Evolutionary conservation across 805 yeast species (phyloP), one percentile per base, ranked within the genome.

Genomic region (Suhomyces vadensis): DNA sequence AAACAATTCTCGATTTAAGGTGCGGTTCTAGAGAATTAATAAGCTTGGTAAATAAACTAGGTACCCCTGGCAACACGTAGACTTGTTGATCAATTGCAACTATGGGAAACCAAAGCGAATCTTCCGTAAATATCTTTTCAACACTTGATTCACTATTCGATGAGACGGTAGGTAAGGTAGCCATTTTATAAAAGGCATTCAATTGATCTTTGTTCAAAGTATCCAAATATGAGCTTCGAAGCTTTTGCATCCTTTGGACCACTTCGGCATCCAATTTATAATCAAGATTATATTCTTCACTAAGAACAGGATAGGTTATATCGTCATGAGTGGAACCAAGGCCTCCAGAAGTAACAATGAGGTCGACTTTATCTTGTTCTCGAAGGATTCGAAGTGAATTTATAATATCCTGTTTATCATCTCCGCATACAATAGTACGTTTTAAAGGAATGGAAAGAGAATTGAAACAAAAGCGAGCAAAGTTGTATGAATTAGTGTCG

Each of bases 241-340:
- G 60, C 16, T 55, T 49, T 11, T 69, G 66, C 94, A 87, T 88
- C 47, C 81, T 67, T 2, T 65, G 71, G 14, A 78, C 84, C 2
- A 87, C 81, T 23, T 74, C 81, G 19, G 64, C 54, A 60, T 89
- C 83, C 13, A 83, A 58, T 35, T 60, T 62, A 46, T 81, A 61
- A 0, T 75, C 74, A 6, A 85, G 57, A 1, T 63, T 63, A 50
- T 73, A 88, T 6, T 86, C 85, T 51, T 74, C 75, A 1, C 92
- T 87, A n/a, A 89, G 61, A 1, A 87, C 73, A 41, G 79, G 81
- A 61, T 89, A 89, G 0, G 96, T 88, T 48, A 89, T 84, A 60
- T 89, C 97, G 58, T 89, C 96, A 54, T 88, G 95, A 0, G 96
- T 89, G 4, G 95, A 87, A 0, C 97, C 97, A 46, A 89, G 87